Evolutionary conservation across 2,329 filamentous ascomycete genomes (phyloP), one percentile per base, ranked within the genome.

Genomic region (Lasiodiplodia sp.): DNA sequence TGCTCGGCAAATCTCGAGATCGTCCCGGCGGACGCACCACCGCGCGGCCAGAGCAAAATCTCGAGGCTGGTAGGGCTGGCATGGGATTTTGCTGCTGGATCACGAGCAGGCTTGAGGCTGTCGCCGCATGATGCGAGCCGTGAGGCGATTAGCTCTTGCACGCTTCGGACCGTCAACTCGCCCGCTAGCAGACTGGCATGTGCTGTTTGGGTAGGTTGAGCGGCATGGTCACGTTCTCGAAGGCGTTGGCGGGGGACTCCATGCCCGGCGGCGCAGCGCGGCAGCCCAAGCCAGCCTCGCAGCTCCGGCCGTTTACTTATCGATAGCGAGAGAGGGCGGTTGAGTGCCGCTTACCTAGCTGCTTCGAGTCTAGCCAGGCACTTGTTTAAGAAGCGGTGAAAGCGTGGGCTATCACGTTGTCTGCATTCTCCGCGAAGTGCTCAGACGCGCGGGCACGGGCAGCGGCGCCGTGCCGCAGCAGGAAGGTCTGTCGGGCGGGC

Each of bases 301-400:
- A 47, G 18, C 16, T 28, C 21, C 51, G 56, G 56, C 31, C 53
- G 55, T 21, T 25, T 14, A 34, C 25, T 64, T 64, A 64, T 64
- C 60, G 60, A 64, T 65, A 53, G 16, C 16, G 23, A 21, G 51
- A 53, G 37, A 7, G 34, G 34, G 31, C 56, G 56, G 38, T 60
- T 60, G 31, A 47, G 18, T 28, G 58, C 51, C 25, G 60, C 60
- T 6, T 56, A 25, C 25, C 52, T 55, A 56, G 63, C 63, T 66
- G 63, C 34, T 28, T 66, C 63, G 25, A 66, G 63, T 66, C 63
- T 66, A 66, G 63, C 63, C 63, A 66, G 63, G 63, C 63, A 66
- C 63, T 66, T 64, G 60, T 52, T 64, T 64, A 52, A 64, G 60
- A 64, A 52, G 60, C 60, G 60, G 60, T 64, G 60, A 64, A 49